Percentiles rank a stretch among this genome's conserved stretches.
phyloP scores from a whole-genome alignment of 2,329 filamentous ascomycete species.

The Trichoderma sp. region DNA sequence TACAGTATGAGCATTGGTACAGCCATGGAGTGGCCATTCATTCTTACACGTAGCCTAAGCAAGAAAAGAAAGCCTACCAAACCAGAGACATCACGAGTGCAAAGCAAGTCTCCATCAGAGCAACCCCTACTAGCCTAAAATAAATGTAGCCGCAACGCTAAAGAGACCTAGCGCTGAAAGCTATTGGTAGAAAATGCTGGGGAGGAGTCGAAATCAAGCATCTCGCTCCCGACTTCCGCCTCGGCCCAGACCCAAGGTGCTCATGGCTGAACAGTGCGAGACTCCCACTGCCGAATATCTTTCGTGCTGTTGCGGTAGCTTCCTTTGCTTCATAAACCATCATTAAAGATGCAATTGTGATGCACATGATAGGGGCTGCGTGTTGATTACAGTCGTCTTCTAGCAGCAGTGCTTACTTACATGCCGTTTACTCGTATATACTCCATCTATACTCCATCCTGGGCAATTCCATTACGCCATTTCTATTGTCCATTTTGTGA shows the following conservation, averaged over 20 bases:
- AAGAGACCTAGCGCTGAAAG: background rate
- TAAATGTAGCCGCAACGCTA: background rate
- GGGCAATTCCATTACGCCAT: slow-evolving; percentile 12
- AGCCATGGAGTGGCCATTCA: background rate
- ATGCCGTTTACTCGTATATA: background rate
- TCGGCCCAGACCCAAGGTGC: background rate
- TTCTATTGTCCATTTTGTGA: background rate
- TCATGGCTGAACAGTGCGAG: background rate
- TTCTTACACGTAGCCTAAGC: background rate
- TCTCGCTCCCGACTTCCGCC: background rate
- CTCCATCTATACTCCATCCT: background rate
- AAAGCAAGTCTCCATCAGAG: background rate
- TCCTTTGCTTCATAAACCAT: too few relatives aligned
- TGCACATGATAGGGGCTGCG: background rate
- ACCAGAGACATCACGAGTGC: background rate
- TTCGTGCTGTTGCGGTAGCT: background rate
- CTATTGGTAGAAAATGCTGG: background rate
- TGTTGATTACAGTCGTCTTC: background rate
- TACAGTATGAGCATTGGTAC: background rate
- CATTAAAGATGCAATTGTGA: background rate
- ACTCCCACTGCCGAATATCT: background rate
- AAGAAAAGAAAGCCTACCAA: background rate
- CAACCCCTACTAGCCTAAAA: background rate
- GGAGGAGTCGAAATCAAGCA: background rate
- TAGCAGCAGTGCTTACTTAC: background rate